A percentile compares a stretch with the other conserved stretches of the same genome.
These are phyloP conservation scores for Podospora pseudoanserina DNA, from an alignment of 495 filamentous ascomycete genomes.

Conservation along the genomic window DNA sequence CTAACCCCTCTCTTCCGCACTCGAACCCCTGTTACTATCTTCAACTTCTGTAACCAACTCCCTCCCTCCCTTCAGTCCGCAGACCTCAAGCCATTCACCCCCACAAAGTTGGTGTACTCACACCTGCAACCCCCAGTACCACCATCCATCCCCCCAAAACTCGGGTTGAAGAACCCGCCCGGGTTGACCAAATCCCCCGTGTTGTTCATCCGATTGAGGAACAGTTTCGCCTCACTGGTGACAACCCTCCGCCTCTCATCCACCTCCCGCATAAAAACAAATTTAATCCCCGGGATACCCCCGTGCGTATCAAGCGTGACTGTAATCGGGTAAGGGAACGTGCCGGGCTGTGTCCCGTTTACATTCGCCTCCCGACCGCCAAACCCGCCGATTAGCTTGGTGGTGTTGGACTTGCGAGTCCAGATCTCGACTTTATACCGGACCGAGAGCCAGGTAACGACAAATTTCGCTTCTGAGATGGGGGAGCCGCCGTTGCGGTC, in stretches of 20 bases:
- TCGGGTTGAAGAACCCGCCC: slow-evolving; percentile 33
- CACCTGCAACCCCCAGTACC: slow-evolving; percentile 73
- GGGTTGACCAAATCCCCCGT: slow-evolving; percentile 62
- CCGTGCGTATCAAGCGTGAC: slow-evolving; percentile 80
- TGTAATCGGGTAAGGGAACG: slow-evolving; percentile 83
- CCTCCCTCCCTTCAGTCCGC: neutral
- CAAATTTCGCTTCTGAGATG: slow-evolving; percentile 55
- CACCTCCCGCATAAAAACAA: slow-evolving; percentile 67
- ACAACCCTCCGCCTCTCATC: slow-evolving; percentile 52
- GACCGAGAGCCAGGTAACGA: slow-evolving; percentile 79
- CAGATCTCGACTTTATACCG: slow-evolving; percentile 89
- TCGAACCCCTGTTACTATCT: neutral
- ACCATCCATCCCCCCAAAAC: slow-evolving; percentile 61
- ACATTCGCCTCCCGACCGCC: slow-evolving; percentile 16
- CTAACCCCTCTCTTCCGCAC: neutral
- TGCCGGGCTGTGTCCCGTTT: slow-evolving; percentile 53
- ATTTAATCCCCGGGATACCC: slow-evolving; percentile 58
- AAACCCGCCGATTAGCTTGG: slow-evolving; percentile 38
- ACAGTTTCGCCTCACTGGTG: slow-evolving; percentile 47
- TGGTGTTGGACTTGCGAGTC: slow-evolving; percentile 57
- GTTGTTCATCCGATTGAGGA: slow-evolving; percentile 56
- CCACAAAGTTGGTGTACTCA: slow-evolving; percentile 65
- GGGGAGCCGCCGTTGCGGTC: slow-evolving; percentile 65
- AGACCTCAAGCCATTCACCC: slow-evolving; percentile 16
- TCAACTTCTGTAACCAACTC: neutral